A percentile compares a stretch with the other conserved stretches of the same genome.
These are phyloP conservation scores for Adenanthera pavonina DNA, from an alignment of 306 rosid species.

Conservation along the genomic window DNA sequence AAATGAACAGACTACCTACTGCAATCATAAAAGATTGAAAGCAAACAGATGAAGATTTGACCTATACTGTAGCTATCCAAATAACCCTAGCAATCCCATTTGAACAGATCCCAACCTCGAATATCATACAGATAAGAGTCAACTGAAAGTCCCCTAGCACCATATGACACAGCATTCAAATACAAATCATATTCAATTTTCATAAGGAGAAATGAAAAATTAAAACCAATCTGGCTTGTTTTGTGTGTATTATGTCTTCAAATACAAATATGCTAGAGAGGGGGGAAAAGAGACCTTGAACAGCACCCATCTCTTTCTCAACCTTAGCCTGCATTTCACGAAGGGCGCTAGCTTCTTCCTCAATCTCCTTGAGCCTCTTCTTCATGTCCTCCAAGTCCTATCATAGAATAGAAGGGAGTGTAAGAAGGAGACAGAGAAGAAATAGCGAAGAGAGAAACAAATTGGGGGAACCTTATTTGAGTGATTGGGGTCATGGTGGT, in stretches of 20 bases:
- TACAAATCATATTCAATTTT: background rate
- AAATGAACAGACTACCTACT: background rate
- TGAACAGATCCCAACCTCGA: background rate
- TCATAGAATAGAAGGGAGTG: background rate
- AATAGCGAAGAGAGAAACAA: background rate
- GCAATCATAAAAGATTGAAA: background rate
- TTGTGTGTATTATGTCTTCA: background rate
- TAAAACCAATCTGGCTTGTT: slow-evolving; percentile 14
- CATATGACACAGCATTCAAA: background rate
- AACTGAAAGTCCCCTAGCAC: background rate
- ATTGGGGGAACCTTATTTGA: slow-evolving; percentile 50
- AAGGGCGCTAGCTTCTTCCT: slow-evolving; percentile 94
- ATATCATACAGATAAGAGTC: background rate
- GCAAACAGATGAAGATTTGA: background rate
- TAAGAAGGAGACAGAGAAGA: slow-evolving; percentile 5
- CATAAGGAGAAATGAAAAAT: background rate
- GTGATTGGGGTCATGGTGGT: slow-evolving; percentile 46
- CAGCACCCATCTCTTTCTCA: slow-evolving; percentile 98
- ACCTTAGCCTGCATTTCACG: slow-evolving; percentile 99
- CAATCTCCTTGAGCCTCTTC: slow-evolving; percentile 97
- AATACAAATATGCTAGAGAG: slow-evolving; percentile 7
- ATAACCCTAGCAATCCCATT: background rate
- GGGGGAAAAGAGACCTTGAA: slow-evolving; percentile 57
- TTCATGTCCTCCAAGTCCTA: slow-evolving; percentile 99
- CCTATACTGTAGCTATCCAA: background rate